phyloP scores from a whole-genome alignment of 1,284 basidiomycete species.

The Xerocomus cyaneibrunnescens region DNA sequence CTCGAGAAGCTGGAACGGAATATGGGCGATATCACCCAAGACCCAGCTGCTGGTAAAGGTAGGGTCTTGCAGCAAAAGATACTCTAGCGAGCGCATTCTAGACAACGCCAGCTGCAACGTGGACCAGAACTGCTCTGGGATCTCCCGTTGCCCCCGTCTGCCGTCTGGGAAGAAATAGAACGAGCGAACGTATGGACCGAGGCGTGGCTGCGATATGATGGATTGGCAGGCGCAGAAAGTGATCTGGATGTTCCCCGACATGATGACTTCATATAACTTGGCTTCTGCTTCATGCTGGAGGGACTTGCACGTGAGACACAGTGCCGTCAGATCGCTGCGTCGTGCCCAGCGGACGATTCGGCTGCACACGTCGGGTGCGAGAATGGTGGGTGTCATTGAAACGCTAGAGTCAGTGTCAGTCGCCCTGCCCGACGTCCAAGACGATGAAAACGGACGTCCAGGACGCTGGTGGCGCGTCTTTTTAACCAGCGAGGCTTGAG shows the following conservation, averaged over 20 bases:
- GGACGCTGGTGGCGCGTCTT: not conserved
- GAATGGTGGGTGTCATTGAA: slow-evolving; percentile 17
- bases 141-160: slow-evolving; percentile 21
- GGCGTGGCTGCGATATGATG: slow-evolving; percentile 25
- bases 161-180: slow-evolving; percentile 26
- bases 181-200: slow-evolving; percentile 28
- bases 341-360: slow-evolving; percentile 32
- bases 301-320: slow-evolving; percentile 30
- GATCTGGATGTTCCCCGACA: slow-evolving; percentile 23
- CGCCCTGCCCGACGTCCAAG: too few relatives aligned
- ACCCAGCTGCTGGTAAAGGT: slow-evolving; percentile 29
- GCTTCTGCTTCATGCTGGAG: slow-evolving; percentile 32
- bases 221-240: slow-evolving; percentile 31
- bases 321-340: slow-evolving; percentile 25
- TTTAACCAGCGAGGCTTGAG: too few relatives aligned
- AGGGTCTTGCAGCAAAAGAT: slow-evolving; percentile 32
- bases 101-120: slow-evolving; percentile 28
- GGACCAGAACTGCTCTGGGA: slow-evolving; percentile 29
- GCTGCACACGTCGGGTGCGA: slow-evolving; percentile 26
- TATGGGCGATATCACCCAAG: slow-evolving; percentile 28
- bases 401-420: too few relatives aligned
- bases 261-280: slow-evolving; percentile 30
- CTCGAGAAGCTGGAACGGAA: slow-evolving; percentile 35
- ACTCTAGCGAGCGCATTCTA: slow-evolving; percentile 29
- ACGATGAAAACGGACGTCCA: too few relatives aligned